Percentiles rank a stretch among this genome's conserved stretches.
phyloP scores from a whole-genome alignment of 2,329 filamentous ascomycete genomes.

The Hypocreales sp. region DNA sequence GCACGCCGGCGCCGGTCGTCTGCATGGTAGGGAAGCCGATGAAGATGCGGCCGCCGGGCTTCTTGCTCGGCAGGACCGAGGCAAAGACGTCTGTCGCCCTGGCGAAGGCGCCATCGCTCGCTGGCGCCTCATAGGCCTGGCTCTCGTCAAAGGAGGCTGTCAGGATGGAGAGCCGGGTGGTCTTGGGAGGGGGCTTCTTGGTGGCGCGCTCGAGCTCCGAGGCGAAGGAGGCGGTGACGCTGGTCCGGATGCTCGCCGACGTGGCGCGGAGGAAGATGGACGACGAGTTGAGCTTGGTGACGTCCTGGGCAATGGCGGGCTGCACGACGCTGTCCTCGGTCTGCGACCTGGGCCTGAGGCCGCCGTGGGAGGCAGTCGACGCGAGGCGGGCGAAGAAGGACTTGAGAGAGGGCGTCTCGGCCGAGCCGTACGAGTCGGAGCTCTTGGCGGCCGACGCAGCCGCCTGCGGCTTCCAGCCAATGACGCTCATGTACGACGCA shows the following conservation, averaged over 20 bases:
- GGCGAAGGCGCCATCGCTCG: slow-evolving; percentile 26
- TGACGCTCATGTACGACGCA: slow-evolving; percentile 72
- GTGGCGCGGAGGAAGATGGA: slow-evolving; percentile 83
- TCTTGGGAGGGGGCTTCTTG: slow-evolving; percentile 88
- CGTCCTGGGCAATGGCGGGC: slow-evolving; percentile 50
- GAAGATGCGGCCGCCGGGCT: slow-evolving; percentile 71
- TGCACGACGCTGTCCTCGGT: slow-evolving; percentile 49
- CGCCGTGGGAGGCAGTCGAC: slow-evolving; percentile 32
- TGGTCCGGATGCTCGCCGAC: slow-evolving; percentile 67
- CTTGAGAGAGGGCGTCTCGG: slow-evolving; percentile 45
- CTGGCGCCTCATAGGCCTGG: slow-evolving; percentile 42
- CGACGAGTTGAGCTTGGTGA: slow-evolving; percentile 54
- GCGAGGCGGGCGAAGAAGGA: slow-evolving; percentile 74
- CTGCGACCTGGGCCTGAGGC: slow-evolving; percentile 36
- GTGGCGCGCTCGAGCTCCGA: slow-evolving; percentile 87
- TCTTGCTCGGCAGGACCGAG: slow-evolving; percentile 77
- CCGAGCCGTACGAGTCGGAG: slow-evolving; percentile 32
- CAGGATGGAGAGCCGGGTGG: slow-evolving; percentile 70
- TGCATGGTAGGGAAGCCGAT: slow-evolving; percentile 97
- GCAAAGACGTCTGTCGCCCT: slow-evolving; percentile 68
- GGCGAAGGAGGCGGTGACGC: slow-evolving; percentile 55
- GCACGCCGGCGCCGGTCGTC: slow-evolving; percentile 84
- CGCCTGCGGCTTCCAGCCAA: slow-evolving; percentile 62
- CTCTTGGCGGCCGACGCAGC: slow-evolving; percentile 22
- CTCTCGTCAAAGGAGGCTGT: slow-evolving; percentile 83